Percentiles rank a stretch among this genome's conserved stretches.
Evolutionary conservation across 139 green algal species (phyloP).

Genomic region (Helicosporidium sp.): DNA sequence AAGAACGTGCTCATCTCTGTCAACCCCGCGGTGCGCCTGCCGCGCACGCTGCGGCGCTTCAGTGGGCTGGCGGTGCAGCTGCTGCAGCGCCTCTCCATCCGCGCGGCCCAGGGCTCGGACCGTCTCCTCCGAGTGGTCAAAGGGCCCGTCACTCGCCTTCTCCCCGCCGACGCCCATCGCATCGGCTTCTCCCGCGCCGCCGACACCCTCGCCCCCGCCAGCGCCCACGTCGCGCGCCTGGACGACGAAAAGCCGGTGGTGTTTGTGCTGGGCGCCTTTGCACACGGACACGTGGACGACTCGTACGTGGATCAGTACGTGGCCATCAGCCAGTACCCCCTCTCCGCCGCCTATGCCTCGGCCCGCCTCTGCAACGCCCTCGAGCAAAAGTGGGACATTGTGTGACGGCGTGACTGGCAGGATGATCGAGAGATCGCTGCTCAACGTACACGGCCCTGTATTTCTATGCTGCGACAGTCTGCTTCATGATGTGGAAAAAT

Average conservation of each 20-base stretch:
- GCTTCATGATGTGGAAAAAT: no score
- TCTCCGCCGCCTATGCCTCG: slow-evolving; percentile 72
- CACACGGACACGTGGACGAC: slow-evolving; percentile 74
- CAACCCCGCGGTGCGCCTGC: slow-evolving; percentile 72
- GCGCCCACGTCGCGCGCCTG: slow-evolving; percentile 20
- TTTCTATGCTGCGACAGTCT: no score
- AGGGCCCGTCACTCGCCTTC: slow-evolving; percentile 63
- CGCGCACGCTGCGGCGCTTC: slow-evolving; percentile 87
- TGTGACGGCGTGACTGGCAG: no score
- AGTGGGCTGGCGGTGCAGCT: slow-evolving; percentile 87
- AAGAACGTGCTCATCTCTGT: slow-evolving; percentile 86
- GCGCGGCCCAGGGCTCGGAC: slow-evolving; percentile 78
- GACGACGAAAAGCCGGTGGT: slow-evolving; percentile 33
- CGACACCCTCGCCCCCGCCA: background rate
- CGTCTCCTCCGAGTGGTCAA: slow-evolving; percentile 89
- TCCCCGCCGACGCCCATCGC: slow-evolving; percentile 40
- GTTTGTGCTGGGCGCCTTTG: slow-evolving; percentile 82
- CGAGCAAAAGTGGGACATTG: slow-evolving; percentile 69
- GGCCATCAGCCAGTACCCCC: slow-evolving; percentile 71
- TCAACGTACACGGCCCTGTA: no score
- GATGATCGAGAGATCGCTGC: no score
- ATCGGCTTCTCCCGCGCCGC: slow-evolving; percentile 66
- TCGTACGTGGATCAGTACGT: slow-evolving; percentile 66
- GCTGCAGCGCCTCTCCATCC: slow-evolving; percentile 93
- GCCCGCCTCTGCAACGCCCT: slow-evolving; percentile 69